Evolutionary conservation across 2,329 filamentous ascomycete species (phyloP).

Genomic region (Aspergillus pseudoviridinutans): DNA sequence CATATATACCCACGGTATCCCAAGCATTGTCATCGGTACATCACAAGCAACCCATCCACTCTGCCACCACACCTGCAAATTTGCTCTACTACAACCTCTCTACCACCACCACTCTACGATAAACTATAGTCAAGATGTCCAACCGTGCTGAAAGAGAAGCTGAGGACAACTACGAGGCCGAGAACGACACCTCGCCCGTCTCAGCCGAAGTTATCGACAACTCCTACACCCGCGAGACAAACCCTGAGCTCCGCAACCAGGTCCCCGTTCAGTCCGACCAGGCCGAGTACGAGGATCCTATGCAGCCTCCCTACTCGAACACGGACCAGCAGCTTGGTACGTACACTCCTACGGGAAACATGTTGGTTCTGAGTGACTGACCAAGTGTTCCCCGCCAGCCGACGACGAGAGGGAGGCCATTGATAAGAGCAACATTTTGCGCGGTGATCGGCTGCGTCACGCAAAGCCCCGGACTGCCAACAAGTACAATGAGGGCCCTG

Average conservation of each 20-base stretch:
- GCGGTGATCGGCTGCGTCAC: slow-evolving; percentile 21
- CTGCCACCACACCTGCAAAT: background rate
- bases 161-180: slow-evolving; percentile 25
- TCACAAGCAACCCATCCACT: background rate
- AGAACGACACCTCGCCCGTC: slow-evolving; percentile 26
- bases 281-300: slow-evolving; percentile 21
- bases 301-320: slow-evolving; percentile 27
- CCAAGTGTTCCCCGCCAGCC: background rate
- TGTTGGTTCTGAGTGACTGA: background rate
- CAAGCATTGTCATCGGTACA: background rate
- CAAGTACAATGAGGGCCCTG: slow-evolving; percentile 21
- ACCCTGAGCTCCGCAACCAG: slow-evolving; percentile 6
- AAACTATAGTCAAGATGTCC: slow-evolving; percentile 16
- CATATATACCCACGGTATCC: slow-evolving; percentile 3
- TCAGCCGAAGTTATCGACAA: slow-evolving; percentile 16
- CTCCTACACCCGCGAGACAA: slow-evolving; percentile 22
- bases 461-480: slow-evolving; percentile 18
- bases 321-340: slow-evolving; percentile 27
- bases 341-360: background rate
- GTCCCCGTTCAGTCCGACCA: slow-evolving; percentile 25
- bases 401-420: slow-evolving; percentile 22
- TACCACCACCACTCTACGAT: background rate
- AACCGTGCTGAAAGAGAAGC: slow-evolving; percentile 21
- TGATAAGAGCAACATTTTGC: slow-evolving; percentile 18
- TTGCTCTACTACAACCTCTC: background rate